Conservation (phyloP, 1,139 yeast genomes). For the Candida sp. region DNA sequence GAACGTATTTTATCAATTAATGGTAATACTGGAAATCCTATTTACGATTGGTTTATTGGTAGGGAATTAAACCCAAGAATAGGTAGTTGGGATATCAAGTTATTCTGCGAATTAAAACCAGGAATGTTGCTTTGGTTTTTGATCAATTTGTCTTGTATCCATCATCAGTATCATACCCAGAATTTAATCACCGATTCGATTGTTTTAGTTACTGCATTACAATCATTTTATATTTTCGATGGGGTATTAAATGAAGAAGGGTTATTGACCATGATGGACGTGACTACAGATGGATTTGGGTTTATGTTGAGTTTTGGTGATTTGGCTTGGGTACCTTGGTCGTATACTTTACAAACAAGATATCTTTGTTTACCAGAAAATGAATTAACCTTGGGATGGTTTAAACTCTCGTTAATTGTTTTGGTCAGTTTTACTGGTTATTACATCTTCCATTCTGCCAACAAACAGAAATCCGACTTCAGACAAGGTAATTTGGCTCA, state of each 20-base stretch:
- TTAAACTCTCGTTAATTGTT: constrained; percentile 30
- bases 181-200: constrained; percentile 74
- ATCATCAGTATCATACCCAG: constrained; percentile 64
- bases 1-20: constrained; percentile 79
- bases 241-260: constrained; percentile 94
- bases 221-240: constrained; percentile 81
- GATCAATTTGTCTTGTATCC: constrained; percentile 75
- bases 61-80: constrained; percentile 92
- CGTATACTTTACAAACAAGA: constrained; percentile 83
- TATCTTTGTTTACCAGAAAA: constrained; percentile 60
- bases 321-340: constrained; percentile 89
- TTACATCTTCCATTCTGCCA: constrained; percentile 79
- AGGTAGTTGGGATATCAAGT: constrained; percentile 81
- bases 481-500: constrained; percentile 71
- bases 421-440: constrained; percentile 59
- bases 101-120: constrained; percentile 93
- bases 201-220: constrained; percentile 63
- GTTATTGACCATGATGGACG: constrained; percentile 88
- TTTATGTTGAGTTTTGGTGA: constrained; percentile 96
- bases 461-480: constrained; percentile 81
- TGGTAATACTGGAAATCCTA: constrained; percentile 73
- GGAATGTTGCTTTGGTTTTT: constrained; percentile 87
- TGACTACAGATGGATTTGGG: constrained; percentile 96
- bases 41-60: constrained; percentile 97
- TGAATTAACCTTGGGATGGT: constrained; percentile 54